phyloP scores from a whole-genome alignment of 2,329 filamentous ascomycete species.

The Apiospora sp. region DNA sequence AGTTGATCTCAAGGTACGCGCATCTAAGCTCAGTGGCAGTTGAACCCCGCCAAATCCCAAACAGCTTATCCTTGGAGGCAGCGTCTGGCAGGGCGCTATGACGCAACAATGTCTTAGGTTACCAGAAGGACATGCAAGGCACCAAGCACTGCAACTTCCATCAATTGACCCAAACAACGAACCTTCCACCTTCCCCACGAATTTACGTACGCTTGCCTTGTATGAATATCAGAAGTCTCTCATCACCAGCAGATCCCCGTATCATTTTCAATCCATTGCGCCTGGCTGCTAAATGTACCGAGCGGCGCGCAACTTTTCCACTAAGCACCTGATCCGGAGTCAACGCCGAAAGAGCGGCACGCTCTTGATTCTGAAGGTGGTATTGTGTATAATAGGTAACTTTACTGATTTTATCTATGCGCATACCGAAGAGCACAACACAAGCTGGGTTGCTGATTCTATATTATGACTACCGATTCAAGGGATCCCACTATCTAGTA shows the following conservation, averaged over 20 bases:
- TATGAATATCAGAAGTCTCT: not conserved
- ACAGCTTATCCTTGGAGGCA: constrained; percentile 3
- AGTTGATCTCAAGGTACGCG: not conserved
- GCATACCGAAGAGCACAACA: not conserved
- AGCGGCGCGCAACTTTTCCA: too few relatives aligned
- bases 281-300: too few relatives aligned
- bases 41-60: constrained; percentile 13
- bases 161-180: too few relatives aligned
- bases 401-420: not conserved
- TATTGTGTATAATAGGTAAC: not conserved
- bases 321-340: not conserved
- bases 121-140: constrained; percentile 1
- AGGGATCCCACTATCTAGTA: not conserved
- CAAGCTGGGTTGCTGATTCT: not conserved
- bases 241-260: not conserved
- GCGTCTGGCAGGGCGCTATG: not conserved
- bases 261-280: too few relatives aligned
- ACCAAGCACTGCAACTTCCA: not conserved
- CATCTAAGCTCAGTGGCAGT: not conserved
- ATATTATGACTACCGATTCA: not conserved
- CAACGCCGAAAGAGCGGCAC: not conserved
- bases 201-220: not conserved
- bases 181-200: not conserved
- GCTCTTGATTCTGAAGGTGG: not conserved
- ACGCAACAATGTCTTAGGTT: not conserved